Evolutionary conservation across 345 rosid species (phyloP), one percentile per base, ranked within the genome.

Genomic region (Bruguiera gymnorhiza): DNA sequence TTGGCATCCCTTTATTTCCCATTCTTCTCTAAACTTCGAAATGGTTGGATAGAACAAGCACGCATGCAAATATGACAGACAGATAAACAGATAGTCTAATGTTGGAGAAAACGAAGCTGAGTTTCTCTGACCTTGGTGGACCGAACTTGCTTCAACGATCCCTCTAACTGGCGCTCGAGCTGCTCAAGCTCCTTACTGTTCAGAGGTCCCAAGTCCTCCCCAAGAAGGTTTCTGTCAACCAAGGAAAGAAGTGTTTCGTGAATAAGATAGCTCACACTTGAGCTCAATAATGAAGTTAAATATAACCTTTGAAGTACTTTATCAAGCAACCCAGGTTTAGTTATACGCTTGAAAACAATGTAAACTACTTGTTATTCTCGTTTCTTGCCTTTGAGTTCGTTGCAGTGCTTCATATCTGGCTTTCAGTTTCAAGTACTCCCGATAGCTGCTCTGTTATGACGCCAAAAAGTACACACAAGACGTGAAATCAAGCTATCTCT

Each of bases 101-200:
- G 26, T 23, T 24, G 29, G 29, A 56, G 29, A 56, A 54, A 56
- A 24, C 11, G 11, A 56, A 56, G 60, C 4, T 43, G 24, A 56
- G 29, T 24, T 21, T 18, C 5, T 56, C 29, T 56, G 70, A 95
- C 99, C 97, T 82, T 92, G 67, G 87, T 95, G 69, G 98, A 95
- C 67, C 98, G 87, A 76, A 92, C 96, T 79, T 85, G 96, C 80
- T 90, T 92, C 77, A 95, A 69, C 60, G 98, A 88, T 52, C 89
- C 79, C 36, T 95, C 92, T 5, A 95, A 87, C 70, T 87, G 93
- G 77, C 88, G 94, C 86, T 95, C 99, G 70, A 95, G 94, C 83
- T 95, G 97, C 79, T 92, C 99, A 62, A 95, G 90, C 53, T 92
- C 99, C 86, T 92, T 95, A n/a, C 92, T 81, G 66, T 83, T 84